Base-by-base conservation (phyloP, 805 yeast species). In the Sungouiella blattae region DNA sequence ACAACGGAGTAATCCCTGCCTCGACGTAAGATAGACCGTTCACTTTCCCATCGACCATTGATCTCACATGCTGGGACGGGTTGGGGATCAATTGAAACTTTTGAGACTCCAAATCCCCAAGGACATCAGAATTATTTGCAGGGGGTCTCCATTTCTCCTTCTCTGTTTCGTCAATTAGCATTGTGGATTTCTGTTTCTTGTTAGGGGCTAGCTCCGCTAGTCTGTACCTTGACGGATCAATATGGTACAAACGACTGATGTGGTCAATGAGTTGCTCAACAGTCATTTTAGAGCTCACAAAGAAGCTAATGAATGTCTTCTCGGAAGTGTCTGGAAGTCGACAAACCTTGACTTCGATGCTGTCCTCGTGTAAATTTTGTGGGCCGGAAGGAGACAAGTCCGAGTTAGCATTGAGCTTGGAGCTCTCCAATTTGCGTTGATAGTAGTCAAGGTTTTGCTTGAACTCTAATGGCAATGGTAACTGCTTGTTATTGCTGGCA, bases 381-480 rank as follows among this genome's bases (percentile, higher is more conserved):
- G 26, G 23, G 9, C 14, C 16, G 9, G 15, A 6, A 6, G 28
- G 28, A 12, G 18, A 15, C 5, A 13, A 6, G 5, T 5, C 22
- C 5, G 22, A 8, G 5, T 16, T 17, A 6, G 12, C 13, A 6
- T 16, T 16, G 7, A 15, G 6, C 6, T 11, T 15, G 12, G 7
- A 16, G 15, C 5, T 15, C 12, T 17, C 32, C n/a, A n/a, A n/a
- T n/a, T n/a, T n/a, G n/a, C n/a, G n/a, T n/a, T 11, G 26, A 9
- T 18, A 28, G 5, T 28, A 21, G 3, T 42, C 46, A 7, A 65
- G 44, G 23, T 48, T 53, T 22, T 50, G 55, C 35, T 45, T 58
- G 36, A 64, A 60, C 39, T 67, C 73, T 26, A 56, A 52, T 0
- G 83, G 75, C 24, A 77, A 60, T 3, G 89, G 87, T 0, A 85